Evolutionary conservation across 139 green algal species (phyloP), one percentile per base, ranked within the genome.

Genomic region (Closterium sp.): DNA sequence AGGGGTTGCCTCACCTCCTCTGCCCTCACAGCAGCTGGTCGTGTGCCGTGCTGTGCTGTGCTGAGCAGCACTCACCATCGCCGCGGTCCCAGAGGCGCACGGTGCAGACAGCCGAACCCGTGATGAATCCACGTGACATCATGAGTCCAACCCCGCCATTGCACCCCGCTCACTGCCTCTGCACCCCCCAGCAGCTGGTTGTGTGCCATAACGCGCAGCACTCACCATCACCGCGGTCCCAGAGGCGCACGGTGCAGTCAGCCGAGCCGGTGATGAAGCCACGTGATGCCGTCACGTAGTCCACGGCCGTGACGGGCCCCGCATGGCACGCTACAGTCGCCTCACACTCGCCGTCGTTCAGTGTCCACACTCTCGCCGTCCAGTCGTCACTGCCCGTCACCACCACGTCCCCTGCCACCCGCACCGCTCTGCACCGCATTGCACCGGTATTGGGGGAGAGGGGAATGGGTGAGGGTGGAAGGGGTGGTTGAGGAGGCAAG

Each of bases 361-460:
- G 70, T 9, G 22, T 30, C 91, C 91, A 94, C 73, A 94, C 91
- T 10, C 89, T 31, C 11, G 91, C 91, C 31, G 91, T 94, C 91
- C 91, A 94, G 85, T 94, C 91, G 22, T 94, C 91, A 29, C 31
- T 89, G 27, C 91, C 91, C 38, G 91, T 94, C 29, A 94, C 27
- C 28, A 94, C 38, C 62, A 90, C 32, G 42, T 94, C 89, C 21
- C 73, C 73, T 11, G 19, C 30, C 89, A 94, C 90, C 29, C 91
- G 34, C 88, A 94, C 70, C 38, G 91, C 29, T 31, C 90, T 93
- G 85, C 70, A 91, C 10, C n/a, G 70, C 9, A 38, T 28, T 0
- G 84, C 38, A 31, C 21, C 13, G 28, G 84, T 22, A 24, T 22
- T n/a, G n/a, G 84, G n/a, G 24, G 84, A 24, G 13, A 24, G 32